Percentiles rank a stretch among this genome's conserved stretches.
These are phyloP conservation scores for Mercurialis annua DNA, from an alignment of 345 rosid species.

Conservation along the genomic window DNA sequence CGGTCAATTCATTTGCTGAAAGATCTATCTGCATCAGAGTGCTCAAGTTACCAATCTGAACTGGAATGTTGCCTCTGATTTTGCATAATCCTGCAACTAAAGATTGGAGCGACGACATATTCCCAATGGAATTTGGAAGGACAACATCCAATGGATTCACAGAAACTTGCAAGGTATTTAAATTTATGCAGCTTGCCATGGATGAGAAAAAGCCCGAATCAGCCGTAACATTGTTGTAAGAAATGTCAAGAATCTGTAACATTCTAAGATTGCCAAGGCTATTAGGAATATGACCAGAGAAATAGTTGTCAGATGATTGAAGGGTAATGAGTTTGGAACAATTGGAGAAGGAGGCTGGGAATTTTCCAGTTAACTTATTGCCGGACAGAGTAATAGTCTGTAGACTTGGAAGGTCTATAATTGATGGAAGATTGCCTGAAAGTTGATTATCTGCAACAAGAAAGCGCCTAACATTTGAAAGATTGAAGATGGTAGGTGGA, in stretches of 20 bases:
- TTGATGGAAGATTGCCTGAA: neutral
- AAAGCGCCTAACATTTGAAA: neutral
- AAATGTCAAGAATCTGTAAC: neutral
- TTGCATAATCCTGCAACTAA: neutral
- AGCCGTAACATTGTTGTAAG: neutral
- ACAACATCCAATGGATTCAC: conserved; percentile 1
- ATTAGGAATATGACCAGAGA: conserved; percentile 21
- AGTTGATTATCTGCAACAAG: neutral
- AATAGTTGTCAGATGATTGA: neutral
- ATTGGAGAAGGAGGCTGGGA: conserved; percentile 13
- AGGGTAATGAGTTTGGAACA: conserved; percentile 1
- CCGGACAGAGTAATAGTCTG: neutral
- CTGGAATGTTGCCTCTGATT: neutral
- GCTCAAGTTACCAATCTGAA: neutral
- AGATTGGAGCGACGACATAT: neutral
- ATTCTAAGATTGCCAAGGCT: conserved; percentile 15
- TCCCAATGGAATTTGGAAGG: neutral
- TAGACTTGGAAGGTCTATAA: conserved; percentile 5
- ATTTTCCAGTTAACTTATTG: conserved; percentile 5
- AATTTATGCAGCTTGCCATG: conserved; percentile 6
- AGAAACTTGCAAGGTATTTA: neutral
- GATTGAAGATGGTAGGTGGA: neutral
- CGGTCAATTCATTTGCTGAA: neutral
- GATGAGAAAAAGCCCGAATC: conserved; percentile 14
- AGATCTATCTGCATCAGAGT: neutral